Evolutionary conservation across 352 stramenopile genomes (phyloP).

Genomic region (Plasmopara muralis): DNA sequence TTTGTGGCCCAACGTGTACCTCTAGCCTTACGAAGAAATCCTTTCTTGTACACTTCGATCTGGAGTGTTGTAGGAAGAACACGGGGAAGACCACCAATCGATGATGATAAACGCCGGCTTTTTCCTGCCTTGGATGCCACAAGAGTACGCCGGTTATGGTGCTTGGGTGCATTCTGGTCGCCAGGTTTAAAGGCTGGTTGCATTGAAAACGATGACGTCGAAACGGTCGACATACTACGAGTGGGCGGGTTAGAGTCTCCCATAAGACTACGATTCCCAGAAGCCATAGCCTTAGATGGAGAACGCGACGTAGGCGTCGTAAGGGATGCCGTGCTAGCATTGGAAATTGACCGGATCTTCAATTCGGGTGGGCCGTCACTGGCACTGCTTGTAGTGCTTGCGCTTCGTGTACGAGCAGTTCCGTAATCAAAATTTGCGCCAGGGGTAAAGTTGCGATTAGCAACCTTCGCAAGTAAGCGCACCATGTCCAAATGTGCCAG

Average conservation of each 20-base stretch:
- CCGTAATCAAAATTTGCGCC: conserved; percentile 41
- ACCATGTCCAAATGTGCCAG: conserved; percentile 82
- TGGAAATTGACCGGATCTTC: conserved; percentile 62
- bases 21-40: conserved; percentile 77
- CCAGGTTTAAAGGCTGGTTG: conserved; percentile 43
- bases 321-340: conserved; percentile 33
- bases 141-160: conserved; percentile 46
- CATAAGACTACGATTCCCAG: conserved; percentile 22
- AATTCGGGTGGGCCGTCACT: conserved; percentile 30
- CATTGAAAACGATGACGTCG: conserved; percentile 51
- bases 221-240: conserved; percentile 13
- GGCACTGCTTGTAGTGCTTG: conserved; percentile 57
- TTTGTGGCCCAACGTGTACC: conserved; percentile 79
- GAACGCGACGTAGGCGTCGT: conserved; percentile 36
- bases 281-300: conserved; percentile 43
- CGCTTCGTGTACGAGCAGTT: conserved; percentile 45
- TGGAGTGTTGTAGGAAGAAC: conserved; percentile 65
- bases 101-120: conserved; percentile 37
- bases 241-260: conserved; percentile 19
- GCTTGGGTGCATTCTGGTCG: conserved; percentile 44
- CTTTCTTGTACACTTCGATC: conserved; percentile 75
- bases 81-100: conserved; percentile 33
- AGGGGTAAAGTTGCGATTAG: conserved; percentile 72
- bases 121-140: conserved; percentile 50
- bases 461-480: conserved; percentile 75